These are phyloP conservation scores for Selaginella moellendorffii DNA, from an alignment of 75 land plant genomes.

Conservation along the genomic window DNA sequence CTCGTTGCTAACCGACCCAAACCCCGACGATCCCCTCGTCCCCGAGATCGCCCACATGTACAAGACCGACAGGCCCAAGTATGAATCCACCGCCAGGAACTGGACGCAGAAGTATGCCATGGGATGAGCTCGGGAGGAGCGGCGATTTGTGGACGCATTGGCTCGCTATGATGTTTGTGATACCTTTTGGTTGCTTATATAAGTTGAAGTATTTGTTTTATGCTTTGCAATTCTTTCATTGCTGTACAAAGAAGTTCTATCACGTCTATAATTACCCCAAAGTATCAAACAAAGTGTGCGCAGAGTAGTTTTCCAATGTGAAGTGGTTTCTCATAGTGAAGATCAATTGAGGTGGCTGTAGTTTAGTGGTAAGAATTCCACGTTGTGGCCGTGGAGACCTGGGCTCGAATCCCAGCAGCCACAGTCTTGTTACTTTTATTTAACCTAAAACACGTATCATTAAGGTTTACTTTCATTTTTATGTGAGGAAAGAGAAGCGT, in stretches of 20 bases:
- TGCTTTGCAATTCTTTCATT: neutral
- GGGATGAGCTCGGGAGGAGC: constrained; percentile 19
- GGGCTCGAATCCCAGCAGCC: constrained; percentile 87
- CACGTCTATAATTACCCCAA: neutral
- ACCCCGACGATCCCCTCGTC: constrained; percentile 58
- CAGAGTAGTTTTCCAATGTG: neutral
- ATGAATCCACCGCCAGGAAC: constrained; percentile 46
- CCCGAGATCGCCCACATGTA: constrained; percentile 70
- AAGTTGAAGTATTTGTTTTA: neutral
- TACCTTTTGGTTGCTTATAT: neutral
- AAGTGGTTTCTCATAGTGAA: neutral
- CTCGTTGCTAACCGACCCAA: constrained; percentile 52
- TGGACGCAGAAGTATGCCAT: constrained; percentile 66
- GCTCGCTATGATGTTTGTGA: too few relatives aligned
- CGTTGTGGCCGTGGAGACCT: constrained; percentile 82
- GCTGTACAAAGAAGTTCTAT: neutral
- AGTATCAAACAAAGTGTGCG: neutral
- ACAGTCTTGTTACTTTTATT: constrained; percentile 29
- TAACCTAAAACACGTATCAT: too few relatives aligned
- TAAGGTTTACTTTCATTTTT: too few relatives aligned
- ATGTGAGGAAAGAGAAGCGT: neutral
- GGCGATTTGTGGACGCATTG: too few relatives aligned
- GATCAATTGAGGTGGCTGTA: constrained; percentile 35
- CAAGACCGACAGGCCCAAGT: constrained; percentile 46
- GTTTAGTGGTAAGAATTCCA: constrained; percentile 73